Conservation (phyloP, 1,284 basidiomycete genomes). For the Moesziomyces globuligerus region DNA sequence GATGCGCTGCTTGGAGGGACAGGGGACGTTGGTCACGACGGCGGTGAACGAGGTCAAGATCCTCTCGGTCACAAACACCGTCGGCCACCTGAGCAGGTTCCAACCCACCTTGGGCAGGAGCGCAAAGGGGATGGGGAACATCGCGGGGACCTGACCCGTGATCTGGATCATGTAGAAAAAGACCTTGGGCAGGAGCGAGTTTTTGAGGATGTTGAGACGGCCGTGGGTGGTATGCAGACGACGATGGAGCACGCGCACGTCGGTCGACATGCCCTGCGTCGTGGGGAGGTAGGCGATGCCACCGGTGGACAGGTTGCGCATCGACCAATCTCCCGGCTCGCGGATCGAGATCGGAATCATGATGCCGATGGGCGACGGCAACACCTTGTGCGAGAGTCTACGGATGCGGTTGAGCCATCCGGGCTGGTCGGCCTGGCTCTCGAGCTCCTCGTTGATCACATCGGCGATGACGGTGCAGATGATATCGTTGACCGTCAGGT, state of each 20-base stretch:
- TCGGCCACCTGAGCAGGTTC: constrained; percentile 24
- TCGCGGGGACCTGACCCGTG: constrained; percentile 50
- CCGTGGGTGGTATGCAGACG: constrained; percentile 53
- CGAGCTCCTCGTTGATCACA: constrained; percentile 54
- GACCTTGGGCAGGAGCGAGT: constrained; percentile 51
- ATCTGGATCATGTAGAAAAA: constrained; percentile 50
- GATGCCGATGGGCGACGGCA: constrained; percentile 52
- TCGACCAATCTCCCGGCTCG: constrained; percentile 54
- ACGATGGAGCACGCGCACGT: constrained; percentile 38
- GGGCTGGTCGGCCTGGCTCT: constrained; percentile 21
- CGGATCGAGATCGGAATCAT: constrained; percentile 64
- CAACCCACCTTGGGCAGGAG: constrained; percentile 18
- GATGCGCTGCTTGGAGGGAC: constrained; percentile 52
- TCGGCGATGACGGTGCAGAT: constrained; percentile 61
- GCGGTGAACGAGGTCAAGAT: constrained; percentile 49
- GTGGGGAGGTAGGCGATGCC: constrained; percentile 59
- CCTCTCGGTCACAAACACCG: constrained; percentile 21
- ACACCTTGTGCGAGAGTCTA: constrained; percentile 33
- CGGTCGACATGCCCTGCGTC: constrained; percentile 26
- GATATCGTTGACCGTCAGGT: constrained; percentile 65
- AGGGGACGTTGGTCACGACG: constrained; percentile 65
- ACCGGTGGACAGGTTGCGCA: constrained; percentile 64
- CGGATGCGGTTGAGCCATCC: constrained; percentile 26
- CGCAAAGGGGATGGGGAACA: constrained; percentile 39
- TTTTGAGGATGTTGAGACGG: constrained; percentile 58